A percentile compares a stretch with the other conserved stretches of the same genome.
Conservation (phyloP, 1,139 yeast species). For the Hanseniaspora uvarum region DNA sequence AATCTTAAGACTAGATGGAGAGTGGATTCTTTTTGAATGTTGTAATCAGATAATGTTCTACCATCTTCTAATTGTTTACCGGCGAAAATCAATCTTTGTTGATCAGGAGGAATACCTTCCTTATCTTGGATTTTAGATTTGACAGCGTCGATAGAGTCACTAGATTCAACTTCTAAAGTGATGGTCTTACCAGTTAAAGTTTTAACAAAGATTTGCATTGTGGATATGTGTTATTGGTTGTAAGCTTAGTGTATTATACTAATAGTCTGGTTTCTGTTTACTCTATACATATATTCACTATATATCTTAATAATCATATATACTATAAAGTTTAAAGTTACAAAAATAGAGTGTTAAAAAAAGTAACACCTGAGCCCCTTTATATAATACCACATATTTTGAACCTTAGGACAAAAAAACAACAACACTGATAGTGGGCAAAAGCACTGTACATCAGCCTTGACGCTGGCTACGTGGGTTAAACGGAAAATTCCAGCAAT, state of each 20-base stretch:
- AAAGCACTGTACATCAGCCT: background rate
- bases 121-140: slow-evolving; percentile 97
- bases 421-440: background rate
- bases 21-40: slow-evolving; percentile 58
- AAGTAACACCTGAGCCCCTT: no score
- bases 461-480: background rate
- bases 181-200: slow-evolving; percentile 64
- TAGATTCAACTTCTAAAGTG: slow-evolving; percentile 59
- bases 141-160: slow-evolving; percentile 72
- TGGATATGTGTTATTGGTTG: slow-evolving; percentile 47
- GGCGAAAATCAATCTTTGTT: slow-evolving; percentile 95
- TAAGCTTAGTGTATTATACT: slow-evolving; percentile 59
- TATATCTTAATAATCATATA: background rate
- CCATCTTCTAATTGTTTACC: slow-evolving; percentile 86
- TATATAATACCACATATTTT: no score
- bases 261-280: background rate
- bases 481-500: background rate
- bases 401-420: background rate
- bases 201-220: slow-evolving; percentile 53
- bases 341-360: background rate
- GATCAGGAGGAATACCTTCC: slow-evolving; percentile 98
- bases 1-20: slow-evolving; percentile 47
- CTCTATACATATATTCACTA: background rate
- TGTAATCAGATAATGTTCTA: slow-evolving; percentile 56
- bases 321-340: no score